Conservation (phyloP, 768 basidiomycete species). For the Candolleomyces eurysporus region DNA sequence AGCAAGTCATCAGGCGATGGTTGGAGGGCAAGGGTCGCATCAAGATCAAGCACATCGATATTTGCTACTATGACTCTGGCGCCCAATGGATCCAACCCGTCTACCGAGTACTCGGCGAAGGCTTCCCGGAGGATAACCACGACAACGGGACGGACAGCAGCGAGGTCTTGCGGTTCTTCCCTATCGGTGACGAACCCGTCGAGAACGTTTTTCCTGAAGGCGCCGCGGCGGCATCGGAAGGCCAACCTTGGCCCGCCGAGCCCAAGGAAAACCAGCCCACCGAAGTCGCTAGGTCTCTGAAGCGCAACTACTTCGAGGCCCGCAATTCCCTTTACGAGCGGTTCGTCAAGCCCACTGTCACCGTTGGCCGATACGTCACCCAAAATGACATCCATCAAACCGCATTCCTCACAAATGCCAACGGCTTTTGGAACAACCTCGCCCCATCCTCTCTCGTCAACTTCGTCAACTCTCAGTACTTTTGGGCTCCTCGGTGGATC, state of each 20-base stretch:
- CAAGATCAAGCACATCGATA: constrained; percentile 5
- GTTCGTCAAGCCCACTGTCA: background rate
- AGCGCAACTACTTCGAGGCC: background rate
- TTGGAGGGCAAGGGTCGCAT: background rate
- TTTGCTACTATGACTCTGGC: constrained; percentile 10
- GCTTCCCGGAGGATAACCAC: background rate
- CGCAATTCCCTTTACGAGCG: background rate
- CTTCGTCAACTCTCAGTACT: constrained; percentile 8
- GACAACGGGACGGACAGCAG: background rate
- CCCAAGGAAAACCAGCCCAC: background rate
- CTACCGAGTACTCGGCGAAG: constrained; percentile 1
- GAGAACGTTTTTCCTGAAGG: background rate
- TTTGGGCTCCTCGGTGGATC: constrained; percentile 1
- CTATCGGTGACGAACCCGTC: background rate
- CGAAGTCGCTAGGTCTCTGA: background rate
- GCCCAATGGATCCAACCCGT: constrained; percentile 5
- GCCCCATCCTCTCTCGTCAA: background rate
- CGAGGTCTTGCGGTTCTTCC: background rate
- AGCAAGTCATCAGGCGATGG: background rate
- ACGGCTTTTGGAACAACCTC: constrained; percentile 5
- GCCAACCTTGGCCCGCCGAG: background rate
- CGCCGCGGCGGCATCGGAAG: background rate
- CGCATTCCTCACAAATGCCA: background rate
- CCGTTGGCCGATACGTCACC: constrained; percentile 8
- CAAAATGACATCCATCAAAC: background rate